Base-by-base conservation (phyloP, 2,329 filamentous ascomycete genomes). In the Pseudocercospora crystallina region DNA sequence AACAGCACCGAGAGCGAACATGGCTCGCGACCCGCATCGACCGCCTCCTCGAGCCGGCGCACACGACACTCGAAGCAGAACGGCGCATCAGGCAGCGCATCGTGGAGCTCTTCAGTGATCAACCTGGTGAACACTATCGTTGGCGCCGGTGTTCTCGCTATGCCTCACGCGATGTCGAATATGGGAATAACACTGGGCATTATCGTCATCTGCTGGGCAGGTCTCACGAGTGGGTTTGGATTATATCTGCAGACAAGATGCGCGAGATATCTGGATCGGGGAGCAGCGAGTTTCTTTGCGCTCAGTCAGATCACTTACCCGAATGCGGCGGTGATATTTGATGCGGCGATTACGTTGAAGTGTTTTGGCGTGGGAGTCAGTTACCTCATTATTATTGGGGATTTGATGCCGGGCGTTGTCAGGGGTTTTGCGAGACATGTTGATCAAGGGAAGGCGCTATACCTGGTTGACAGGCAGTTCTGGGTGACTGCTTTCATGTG, bases 401-500 rank as follows among this genome's bases (percentile, higher is more conserved):
- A 99, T 69, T 76, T 99, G 56, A 99, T 99, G 94, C 94, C 94
- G 1, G 92, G 90, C 34, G 94, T 99, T 8, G 84, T 94, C 17
- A 75, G 83, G 54, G 94, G 91, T 4, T 92, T 99, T 70, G 82
- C 83, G 54, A 53, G 54, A 11, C 50, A 50, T 26, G 49, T 61
- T 39, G 79, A 81, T 41, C 74, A 77, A 43, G 80, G 81, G 14
- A 81, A 79, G 13, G 78, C 81, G 2, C 74, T 86, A 38, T 97
- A 92, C 65, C 73, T 97, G 57, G 80, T 92, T 37, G 90, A 97
- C 67, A 83, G 94, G 43, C 87, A 94, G 68, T 99, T 99, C 69
- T 99, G 94, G 94, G 88, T 99, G 55, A 97, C 94, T 1, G 91
- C 85, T 1, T 99, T 99, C 68, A 96, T 99, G 90, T 87, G 69